phyloP scores from a whole-genome alignment of 768 basidiomycete species.

The Termitomyces sp. region DNA sequence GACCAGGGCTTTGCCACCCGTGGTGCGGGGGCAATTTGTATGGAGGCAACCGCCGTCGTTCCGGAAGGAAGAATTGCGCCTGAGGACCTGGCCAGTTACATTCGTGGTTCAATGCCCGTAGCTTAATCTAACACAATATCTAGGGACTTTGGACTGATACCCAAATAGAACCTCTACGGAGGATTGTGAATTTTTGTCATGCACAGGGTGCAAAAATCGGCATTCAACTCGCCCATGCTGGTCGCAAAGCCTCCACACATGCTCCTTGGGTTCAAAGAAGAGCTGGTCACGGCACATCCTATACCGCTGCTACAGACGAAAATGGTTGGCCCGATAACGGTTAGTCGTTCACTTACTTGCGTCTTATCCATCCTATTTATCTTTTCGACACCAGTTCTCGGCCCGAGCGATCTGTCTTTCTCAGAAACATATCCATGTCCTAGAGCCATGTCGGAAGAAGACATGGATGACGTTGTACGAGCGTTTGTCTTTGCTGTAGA shows the following conservation, averaged over 20 bases:
- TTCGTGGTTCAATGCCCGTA: not conserved
- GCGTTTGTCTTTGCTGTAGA: conserved; percentile 56
- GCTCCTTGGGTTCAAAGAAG: conserved; percentile 61
- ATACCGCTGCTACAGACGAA: conserved; percentile 45
- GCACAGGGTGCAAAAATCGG: conserved; percentile 69
- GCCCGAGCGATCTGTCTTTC: conserved; percentile 58
- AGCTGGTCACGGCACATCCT: conserved; percentile 27
- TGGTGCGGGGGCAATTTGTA: conserved; percentile 64
- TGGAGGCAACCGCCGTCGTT: conserved; percentile 74
- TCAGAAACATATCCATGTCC: conserved; percentile 51
- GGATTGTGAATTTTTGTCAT: conserved; percentile 73
- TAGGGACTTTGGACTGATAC: conserved; percentile 74
- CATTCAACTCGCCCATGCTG: conserved; percentile 77
- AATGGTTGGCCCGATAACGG: conserved; percentile 70
- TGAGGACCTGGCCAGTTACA: conserved; percentile 50
- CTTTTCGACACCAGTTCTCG: conserved; percentile 45
- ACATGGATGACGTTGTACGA: conserved; percentile 55
- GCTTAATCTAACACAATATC: not conserved
- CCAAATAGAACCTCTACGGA: conserved; percentile 67
- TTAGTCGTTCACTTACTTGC: conserved; percentile 20
- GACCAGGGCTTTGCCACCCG: conserved; percentile 60
- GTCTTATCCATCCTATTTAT: not conserved
- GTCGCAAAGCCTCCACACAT: conserved; percentile 65
- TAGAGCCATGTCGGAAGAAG: conserved; percentile 50
- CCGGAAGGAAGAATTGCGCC: conserved; percentile 79